Evolutionary conservation across 129 eudicot genomes (phyloP).

Genomic region (Deinandra increscens): DNA sequence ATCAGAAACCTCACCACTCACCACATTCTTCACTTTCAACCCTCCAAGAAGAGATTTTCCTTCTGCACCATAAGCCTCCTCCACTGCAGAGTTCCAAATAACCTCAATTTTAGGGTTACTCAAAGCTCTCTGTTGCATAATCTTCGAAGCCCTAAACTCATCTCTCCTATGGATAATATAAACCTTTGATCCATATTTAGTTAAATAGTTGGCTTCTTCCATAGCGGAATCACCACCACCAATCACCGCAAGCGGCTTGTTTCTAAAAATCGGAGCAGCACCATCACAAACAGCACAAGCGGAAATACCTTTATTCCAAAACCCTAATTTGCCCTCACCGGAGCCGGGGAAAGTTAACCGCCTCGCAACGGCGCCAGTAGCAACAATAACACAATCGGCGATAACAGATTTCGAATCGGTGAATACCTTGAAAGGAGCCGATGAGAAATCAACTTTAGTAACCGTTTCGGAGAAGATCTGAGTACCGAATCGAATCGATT

Average conservation of each 20-base stretch:
- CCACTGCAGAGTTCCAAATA: constrained; percentile 81
- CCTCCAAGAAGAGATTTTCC: constrained; percentile 63
- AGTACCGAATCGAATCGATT: constrained; percentile 72
- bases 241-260: constrained; percentile 76
- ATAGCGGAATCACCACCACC: constrained; percentile 99
- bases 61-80: constrained; percentile 70
- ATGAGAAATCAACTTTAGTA: constrained; percentile 55
- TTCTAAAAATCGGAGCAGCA: constrained; percentile 75
- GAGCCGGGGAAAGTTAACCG: constrained; percentile 62
- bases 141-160: constrained; percentile 84
- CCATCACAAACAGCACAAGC: constrained; percentile 99
- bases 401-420: constrained; percentile 53
- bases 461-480: constrained; percentile 79
- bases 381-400: constrained; percentile 70
- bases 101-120: constrained; percentile 78
- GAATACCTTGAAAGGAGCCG: constrained; percentile 53
- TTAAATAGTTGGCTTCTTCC: constrained; percentile 88
- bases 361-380: constrained; percentile 90
- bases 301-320: constrained; percentile 90
- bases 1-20: constrained; percentile 65
- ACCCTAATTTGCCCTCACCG: constrained; percentile 50
- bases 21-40: constrained; percentile 77
- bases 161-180: constrained; percentile 82
- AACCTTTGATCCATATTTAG: constrained; percentile 87
- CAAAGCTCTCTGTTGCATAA: constrained; percentile 79